Evolutionary conservation across 2,329 filamentous ascomycete species (phyloP).

Genomic region (Nigrospora osmanthi): DNA sequence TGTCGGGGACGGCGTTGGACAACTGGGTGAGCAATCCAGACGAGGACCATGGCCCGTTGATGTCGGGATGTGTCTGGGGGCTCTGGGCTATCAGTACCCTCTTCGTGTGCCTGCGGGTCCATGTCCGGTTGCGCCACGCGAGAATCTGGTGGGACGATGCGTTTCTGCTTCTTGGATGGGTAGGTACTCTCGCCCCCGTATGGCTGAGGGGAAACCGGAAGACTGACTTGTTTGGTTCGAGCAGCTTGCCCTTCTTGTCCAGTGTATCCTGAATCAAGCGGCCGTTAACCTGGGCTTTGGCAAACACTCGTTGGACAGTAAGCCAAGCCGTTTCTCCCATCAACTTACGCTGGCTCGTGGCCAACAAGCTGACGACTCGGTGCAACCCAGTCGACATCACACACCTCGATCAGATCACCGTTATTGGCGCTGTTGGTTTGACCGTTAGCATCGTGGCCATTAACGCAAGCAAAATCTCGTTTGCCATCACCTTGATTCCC

Average conservation of each 20-base stretch:
- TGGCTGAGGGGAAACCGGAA: too few species aligned
- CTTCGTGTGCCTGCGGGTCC: background rate
- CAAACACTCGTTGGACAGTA: constrained; percentile 17
- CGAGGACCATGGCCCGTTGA: too few species aligned
- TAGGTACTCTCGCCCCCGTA: constrained; percentile 1
- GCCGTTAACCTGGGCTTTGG: constrained; percentile 2
- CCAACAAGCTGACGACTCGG: constrained; percentile 13
- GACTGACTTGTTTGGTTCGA: background rate
- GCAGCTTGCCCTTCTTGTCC: background rate
- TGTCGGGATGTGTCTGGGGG: too few species aligned
- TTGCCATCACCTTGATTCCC: too few species aligned
- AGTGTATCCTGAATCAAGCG: background rate
- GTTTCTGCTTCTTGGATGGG: constrained; percentile 15
- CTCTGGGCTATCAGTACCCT: background rate
- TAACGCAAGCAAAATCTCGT: too few species aligned
- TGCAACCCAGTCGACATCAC: constrained; percentile 7
- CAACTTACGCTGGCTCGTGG: constrained; percentile 6
- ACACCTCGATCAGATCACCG: too few species aligned
- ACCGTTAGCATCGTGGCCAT: constrained; percentile 6
- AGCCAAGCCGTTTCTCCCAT: constrained; percentile 15
- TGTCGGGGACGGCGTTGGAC: too few species aligned
- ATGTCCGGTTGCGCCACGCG: background rate
- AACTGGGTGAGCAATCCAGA: too few species aligned
- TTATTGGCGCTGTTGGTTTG: constrained; percentile 7
- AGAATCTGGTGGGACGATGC: constrained; percentile 19